phyloP scores from a whole-genome alignment of 495 filamentous ascomycete genomes.

The Trypethelium eluteriae region DNA sequence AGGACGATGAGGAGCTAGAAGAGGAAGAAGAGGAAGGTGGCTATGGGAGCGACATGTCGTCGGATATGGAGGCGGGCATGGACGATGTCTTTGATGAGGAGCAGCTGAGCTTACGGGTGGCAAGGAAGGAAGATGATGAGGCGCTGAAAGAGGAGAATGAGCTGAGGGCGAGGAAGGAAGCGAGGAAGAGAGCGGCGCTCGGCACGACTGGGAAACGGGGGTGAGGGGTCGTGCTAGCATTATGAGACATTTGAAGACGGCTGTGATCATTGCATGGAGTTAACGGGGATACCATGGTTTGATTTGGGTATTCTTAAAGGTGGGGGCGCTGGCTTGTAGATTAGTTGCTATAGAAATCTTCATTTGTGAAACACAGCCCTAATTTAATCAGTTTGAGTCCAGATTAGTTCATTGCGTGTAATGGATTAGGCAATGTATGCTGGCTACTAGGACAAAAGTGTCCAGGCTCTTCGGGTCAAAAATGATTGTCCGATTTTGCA shows the following conservation, averaged over 20 bases:
- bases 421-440: too few species aligned
- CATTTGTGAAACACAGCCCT: too few species aligned
- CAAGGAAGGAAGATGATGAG: conserved; percentile 53
- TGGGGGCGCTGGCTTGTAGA: not conserved
- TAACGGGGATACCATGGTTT: not conserved
- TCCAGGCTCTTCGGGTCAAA: too few species aligned
- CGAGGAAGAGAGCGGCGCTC: conserved; percentile 37
- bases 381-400: too few species aligned
- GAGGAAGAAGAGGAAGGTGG: conserved; percentile 41
- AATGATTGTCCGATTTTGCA: too few species aligned
- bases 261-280: not conserved
- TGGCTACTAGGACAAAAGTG: too few species aligned
- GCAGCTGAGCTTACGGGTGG: conserved; percentile 40
- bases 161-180: conserved; percentile 50
- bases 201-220: not conserved
- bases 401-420: too few species aligned
- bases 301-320: not conserved
- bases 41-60: conserved; percentile 49
- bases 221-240: not conserved
- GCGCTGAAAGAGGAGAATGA: conserved; percentile 47
- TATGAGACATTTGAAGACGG: not conserved
- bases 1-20: conserved; percentile 32
- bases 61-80: conserved; percentile 60
- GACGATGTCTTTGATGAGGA: conserved; percentile 56
- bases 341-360: not conserved